These are phyloP conservation scores for Termitomyces sp. DNA, from an alignment of 768 basidiomycete species.

Conservation along the genomic window DNA sequence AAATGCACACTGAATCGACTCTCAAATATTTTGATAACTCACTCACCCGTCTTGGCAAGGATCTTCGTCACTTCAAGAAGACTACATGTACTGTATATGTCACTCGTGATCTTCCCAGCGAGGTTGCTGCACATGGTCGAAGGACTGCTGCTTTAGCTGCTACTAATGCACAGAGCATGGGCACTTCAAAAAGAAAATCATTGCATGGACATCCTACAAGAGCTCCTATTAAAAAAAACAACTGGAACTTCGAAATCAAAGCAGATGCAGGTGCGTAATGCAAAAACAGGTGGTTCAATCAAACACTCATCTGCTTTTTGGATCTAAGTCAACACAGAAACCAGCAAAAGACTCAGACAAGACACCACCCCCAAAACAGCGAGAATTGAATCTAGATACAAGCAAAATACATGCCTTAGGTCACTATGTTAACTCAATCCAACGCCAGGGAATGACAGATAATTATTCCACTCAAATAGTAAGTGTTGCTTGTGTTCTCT, in stretches of 20 bases:
- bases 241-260: too few relatives aligned
- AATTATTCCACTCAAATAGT: constrained; percentile 34
- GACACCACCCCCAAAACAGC: too few relatives aligned
- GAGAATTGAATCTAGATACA: constrained; percentile 25
- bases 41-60: constrained; percentile 8
- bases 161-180: too few relatives aligned
- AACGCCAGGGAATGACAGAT: constrained; percentile 28
- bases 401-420: constrained; percentile 31
- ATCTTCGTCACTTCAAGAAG: constrained; percentile 8
- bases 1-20: too few relatives aligned
- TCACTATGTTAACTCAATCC: constrained; percentile 25
- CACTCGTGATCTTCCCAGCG: constrained; percentile 8
- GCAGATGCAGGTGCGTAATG: too few relatives aligned
- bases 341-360: too few relatives aligned
- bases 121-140: constrained; percentile 4
- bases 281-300: too few relatives aligned
- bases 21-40: constrained; percentile 12
- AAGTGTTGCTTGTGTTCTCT: background rate
- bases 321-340: too few relatives aligned
- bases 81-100: background rate
- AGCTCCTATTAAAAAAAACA: too few relatives aligned
- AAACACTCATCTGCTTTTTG: too few relatives aligned
- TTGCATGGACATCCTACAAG: too few relatives aligned
- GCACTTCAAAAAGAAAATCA: background rate
- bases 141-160: background rate